Base-by-base conservation (phyloP, 1,284 basidiomycete genomes). In the Trametes sp. region DNA sequence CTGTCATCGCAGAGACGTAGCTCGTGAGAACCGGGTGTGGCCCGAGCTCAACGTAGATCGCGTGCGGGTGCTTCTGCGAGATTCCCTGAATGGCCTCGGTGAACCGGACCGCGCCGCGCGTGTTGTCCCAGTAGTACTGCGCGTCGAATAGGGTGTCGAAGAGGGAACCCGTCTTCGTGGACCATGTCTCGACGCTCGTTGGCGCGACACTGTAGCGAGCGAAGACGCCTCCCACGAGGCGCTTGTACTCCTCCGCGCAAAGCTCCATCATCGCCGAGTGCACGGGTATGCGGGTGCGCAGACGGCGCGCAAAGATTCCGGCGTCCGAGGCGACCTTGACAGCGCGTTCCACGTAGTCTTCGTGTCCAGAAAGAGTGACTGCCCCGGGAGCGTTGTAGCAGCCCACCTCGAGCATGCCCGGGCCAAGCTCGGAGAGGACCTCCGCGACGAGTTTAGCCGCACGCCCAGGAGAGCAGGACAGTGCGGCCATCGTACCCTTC, bases 401-500 rank as follows among this genome's bases (percentile, higher is more conserved):
- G 1, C 72, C 76, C 26, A 81, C 64, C 5, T 77, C 75, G 16
- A 81, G 61, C 14, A 64, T 45, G 24, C 63, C 58, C 0, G 56
- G n/a, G 4, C 60, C 65, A 5, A 58, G 35, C 29, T 69, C 64
- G 9, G 42, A 44, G 33, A 62, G 36, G 16, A 65, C 70, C 11
- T 55, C 53, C 11, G 38, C 59, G 44, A 77, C 72, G 41, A 76
- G 42, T 8, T 62, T 56, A 28, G 64, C 49, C 0, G 73, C 74
- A 9, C 73, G 62, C 9, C 60, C 54, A 2, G 72, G 58, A 23
- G 59, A 69, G 64, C 81, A 81, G 0, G 74, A 69, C 5, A 82
- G 53, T 0, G 80, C 80, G 2, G 80, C 81, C 82, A 84, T 84
- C 0, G 76, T 71, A 8, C 74, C 77, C 10, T 69, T 75, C 13